Evolutionary conservation across 2,329 filamentous ascomycete genomes (phyloP).

Genomic region (Capronia epimyces): DNA sequence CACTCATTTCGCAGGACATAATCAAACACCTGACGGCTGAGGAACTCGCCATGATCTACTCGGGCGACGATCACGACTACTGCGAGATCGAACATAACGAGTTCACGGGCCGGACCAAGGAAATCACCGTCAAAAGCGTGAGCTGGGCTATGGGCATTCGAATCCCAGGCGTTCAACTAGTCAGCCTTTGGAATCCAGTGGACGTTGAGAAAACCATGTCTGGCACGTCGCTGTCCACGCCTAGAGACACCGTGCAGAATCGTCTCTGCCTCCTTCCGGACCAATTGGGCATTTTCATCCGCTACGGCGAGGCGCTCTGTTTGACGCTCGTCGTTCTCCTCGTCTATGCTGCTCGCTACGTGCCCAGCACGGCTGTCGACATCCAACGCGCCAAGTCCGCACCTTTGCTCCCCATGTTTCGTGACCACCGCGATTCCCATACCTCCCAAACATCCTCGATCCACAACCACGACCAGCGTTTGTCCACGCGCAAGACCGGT

Average conservation of each 20-base stretch:
- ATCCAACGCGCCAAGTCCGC: slow-evolving; percentile 28
- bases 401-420: slow-evolving; percentile 30
- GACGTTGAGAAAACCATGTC: slow-evolving; percentile 47
- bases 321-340: slow-evolving; percentile 45
- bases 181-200: slow-evolving; percentile 88
- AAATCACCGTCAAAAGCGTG: slow-evolving; percentile 93
- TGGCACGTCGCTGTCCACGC: slow-evolving; percentile 24
- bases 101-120: slow-evolving; percentile 57
- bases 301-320: slow-evolving; percentile 62
- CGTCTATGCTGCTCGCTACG: slow-evolving; percentile 21
- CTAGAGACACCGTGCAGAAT: slow-evolving; percentile 65
- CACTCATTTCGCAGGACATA: slow-evolving; percentile 68
- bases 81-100: slow-evolving; percentile 79
- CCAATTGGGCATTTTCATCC: slow-evolving; percentile 76
- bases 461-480: slow-evolving; percentile 5
- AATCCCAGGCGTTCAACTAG: slow-evolving; percentile 77
- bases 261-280: slow-evolving; percentile 87
- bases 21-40: slow-evolving; percentile 62
- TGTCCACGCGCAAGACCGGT: slow-evolving; percentile 24
- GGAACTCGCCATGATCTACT: slow-evolving; percentile 80
- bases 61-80: slow-evolving; percentile 96
- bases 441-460: slow-evolving; percentile 26
- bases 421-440: slow-evolving; percentile 29
- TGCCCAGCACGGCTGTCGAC: slow-evolving; percentile 29
- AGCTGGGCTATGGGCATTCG: slow-evolving; percentile 96